A percentile compares a stretch with the other conserved stretches of the same genome.
Evolutionary conservation across 805 yeast genomes (phyloP).

Genomic region (Cyberlindnera samutprakarnensis): DNA sequence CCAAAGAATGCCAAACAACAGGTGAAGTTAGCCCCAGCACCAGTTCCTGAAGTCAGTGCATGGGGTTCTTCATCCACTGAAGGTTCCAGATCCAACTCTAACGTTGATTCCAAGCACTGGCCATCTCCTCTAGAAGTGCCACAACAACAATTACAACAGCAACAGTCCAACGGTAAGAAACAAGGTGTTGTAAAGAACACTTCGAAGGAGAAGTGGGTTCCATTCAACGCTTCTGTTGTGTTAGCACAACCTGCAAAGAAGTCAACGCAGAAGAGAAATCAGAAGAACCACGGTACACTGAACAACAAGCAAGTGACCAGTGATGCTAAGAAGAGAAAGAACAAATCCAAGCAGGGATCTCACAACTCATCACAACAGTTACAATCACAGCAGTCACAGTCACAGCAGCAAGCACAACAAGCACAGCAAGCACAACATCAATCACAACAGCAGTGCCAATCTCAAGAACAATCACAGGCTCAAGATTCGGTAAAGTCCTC

Average conservation of each 20-base stretch:
- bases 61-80: constrained; percentile 38
- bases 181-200: constrained; percentile 15
- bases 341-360: constrained; percentile 13
- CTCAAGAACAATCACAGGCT: constrained; percentile 1
- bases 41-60: constrained; percentile 54
- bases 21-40: constrained; percentile 50
- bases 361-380: constrained; percentile 2
- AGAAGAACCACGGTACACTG: constrained; percentile 9
- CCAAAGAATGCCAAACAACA: constrained; percentile 19
- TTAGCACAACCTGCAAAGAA: constrained; percentile 28
- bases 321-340: constrained; percentile 21
- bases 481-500: too few relatives aligned
- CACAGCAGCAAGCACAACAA: too few relatives aligned
- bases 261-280: constrained; percentile 17
- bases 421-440: too few relatives aligned
- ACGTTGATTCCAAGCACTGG: constrained; percentile 24
- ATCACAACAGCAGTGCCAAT: too few relatives aligned
- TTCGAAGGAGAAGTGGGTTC: constrained; percentile 61
- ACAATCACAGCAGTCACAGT: constrained; percentile 4
- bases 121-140: constrained; percentile 31
- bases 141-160: constrained; percentile 11
- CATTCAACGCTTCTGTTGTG: constrained; percentile 52
- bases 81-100: constrained; percentile 20
- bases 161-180: constrained; percentile 6
- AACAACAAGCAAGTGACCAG: constrained; percentile 7